A percentile compares a stretch with the other conserved stretches of the same genome.
These are phyloP conservation scores for Lagenaria siceraria DNA, from an alignment of 306 rosid genomes.

Conservation along the genomic window DNA sequence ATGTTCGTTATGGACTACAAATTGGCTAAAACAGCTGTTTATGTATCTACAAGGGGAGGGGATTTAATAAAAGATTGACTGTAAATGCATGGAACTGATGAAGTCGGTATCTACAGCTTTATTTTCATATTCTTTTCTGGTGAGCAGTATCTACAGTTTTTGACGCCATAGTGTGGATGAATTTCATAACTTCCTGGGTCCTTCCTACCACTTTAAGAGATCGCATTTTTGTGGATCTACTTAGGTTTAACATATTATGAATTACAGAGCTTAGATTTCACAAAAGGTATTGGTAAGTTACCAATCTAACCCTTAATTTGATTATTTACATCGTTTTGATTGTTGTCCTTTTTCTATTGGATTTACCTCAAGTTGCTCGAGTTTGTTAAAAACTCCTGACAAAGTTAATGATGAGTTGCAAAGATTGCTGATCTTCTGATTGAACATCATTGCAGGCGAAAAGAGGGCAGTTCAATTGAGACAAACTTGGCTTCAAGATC, in stretches of 20 bases:
- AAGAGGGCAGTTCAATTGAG: slow-evolving; percentile 38
- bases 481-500: slow-evolving; percentile 40
- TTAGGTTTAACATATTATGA: background rate
- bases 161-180: background rate
- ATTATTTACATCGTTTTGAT: background rate
- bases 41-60: background rate
- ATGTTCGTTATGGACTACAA: background rate
- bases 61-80: background rate
- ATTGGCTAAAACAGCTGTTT: background rate
- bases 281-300: background rate
- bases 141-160: slow-evolving; percentile 4
- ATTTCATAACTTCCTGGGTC: background rate
- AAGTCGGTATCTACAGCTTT: background rate
- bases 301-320: background rate
- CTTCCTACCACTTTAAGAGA: slow-evolving; percentile 5
- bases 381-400: background rate
- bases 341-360: background rate
- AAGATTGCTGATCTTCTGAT: background rate
- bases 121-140: background rate
- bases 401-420: background rate
- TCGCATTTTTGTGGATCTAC: background rate
- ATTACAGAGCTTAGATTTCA: background rate
- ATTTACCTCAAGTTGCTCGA: background rate
- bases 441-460: slow-evolving; percentile 35
- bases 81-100: background rate